phyloP scores from a whole-genome alignment of 2,329 filamentous ascomycete genomes.

The Neurospora sp. region DNA sequence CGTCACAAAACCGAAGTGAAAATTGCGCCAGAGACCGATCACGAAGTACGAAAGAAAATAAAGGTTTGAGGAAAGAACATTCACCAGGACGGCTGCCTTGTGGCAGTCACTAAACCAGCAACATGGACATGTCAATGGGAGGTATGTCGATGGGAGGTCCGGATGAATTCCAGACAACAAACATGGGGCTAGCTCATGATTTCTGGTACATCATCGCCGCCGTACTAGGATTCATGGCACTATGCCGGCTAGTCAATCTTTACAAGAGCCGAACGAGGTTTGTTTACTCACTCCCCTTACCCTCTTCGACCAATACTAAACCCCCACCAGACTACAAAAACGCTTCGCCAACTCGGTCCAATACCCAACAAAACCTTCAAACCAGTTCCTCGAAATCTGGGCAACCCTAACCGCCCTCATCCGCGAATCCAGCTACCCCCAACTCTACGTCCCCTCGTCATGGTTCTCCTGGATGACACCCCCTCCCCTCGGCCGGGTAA shows the following conservation, averaged over 20 bases:
- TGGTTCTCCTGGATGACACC: slow-evolving; percentile 44
- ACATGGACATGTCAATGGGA: slow-evolving; percentile 18
- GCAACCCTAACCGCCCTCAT: slow-evolving; percentile 48
- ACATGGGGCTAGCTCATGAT: slow-evolving; percentile 40
- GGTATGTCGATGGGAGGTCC: slow-evolving; percentile 20
- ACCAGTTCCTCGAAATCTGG: slow-evolving; percentile 37
- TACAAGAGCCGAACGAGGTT: slow-evolving; percentile 34
- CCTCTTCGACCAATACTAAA: neutral
- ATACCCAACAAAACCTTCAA: slow-evolving; percentile 42
- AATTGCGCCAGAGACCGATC: neutral
- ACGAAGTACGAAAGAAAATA: neutral
- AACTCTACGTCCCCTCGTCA: slow-evolving; percentile 33
- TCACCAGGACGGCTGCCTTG: neutral
- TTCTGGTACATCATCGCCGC: slow-evolving; percentile 51
- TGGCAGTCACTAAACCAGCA: neutral
- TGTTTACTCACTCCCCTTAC: slow-evolving; percentile 5
- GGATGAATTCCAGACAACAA: slow-evolving; percentile 32
- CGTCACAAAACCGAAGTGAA: neutral
- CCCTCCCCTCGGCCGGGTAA: slow-evolving; percentile 44
- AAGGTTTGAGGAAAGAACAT: neutral
- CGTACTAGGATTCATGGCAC: slow-evolving; percentile 32
- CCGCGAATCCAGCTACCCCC: slow-evolving; percentile 47
- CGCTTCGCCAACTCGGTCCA: slow-evolving; percentile 32
- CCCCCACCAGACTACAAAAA: slow-evolving; percentile 32
- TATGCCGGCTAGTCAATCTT: slow-evolving; percentile 33